Base-by-base conservation (phyloP, 176 grass and related monocot genomes). In the Cocos nucifera region DNA sequence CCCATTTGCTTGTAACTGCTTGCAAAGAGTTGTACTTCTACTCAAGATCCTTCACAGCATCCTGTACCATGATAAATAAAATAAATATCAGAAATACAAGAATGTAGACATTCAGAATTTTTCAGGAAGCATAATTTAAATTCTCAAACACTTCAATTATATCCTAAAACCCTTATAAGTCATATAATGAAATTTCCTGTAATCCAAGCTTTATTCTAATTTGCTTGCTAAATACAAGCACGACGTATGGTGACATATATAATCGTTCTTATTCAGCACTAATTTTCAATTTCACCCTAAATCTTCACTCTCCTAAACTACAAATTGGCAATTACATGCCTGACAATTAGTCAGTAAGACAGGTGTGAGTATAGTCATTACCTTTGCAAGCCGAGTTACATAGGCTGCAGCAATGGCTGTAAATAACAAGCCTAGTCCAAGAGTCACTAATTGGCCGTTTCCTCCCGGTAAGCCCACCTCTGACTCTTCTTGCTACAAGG, bases 21-120 rank as follows among this genome's bases (percentile, higher is more conserved):
- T 30, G n/a, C 29, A 22, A 26, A 57, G 48, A 27, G 19, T 30
- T 28, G 49, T 51, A 8, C 49, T 59, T 55, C 58, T 83, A 78
- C 59, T 98, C 82, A 59, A 98, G 89, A 52, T 92, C 94, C 76
- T 98, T 98, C 70, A 98, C 74, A 76, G 94, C 94, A 81, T 98
- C 94, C 94, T 98, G 80, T 60, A 80, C 60, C 75, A 49, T 15
- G 70, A 44, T 44, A 3, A 44, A 44, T 44, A 44, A 44, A 44
- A 44, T 62, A 20, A 4, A n/a, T 0, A 44, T 29, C 4, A 10
- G 20, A 15, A 63, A 44, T 49, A 52, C 3, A 17, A 23, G 22
- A 59, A 54, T 19, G 29, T 17, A 20, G 51, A 4, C 23, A 69
- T 17, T 53, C 27, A 51, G 8, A 44, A 44, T 44, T 44, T 44